A percentile compares a stretch with the other conserved stretches of the same genome.
Evolutionary conservation across 768 basidiomycete genomes (phyloP).

Genomic region (Austroboletus eburneus): DNA sequence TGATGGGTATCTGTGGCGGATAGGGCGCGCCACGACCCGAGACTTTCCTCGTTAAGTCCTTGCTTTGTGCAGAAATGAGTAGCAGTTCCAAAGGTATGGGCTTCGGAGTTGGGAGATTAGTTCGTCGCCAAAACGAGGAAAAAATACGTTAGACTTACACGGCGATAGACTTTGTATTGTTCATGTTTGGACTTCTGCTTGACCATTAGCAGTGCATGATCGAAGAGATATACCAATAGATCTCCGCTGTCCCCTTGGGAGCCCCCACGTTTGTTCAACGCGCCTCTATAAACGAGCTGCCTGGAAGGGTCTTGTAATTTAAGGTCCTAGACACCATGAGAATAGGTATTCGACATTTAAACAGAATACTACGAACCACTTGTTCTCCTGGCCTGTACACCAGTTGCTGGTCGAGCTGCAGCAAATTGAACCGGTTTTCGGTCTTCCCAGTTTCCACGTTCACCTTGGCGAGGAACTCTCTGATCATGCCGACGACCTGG

Average conservation of each 20-base stretch:
- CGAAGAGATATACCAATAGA: constrained; percentile 90
- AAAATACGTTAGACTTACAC: constrained; percentile 48
- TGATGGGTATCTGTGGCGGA: constrained; percentile 47
- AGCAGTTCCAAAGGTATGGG: constrained; percentile 96
- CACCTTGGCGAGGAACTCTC: constrained; percentile 81
- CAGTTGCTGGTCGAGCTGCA: constrained; percentile 90
- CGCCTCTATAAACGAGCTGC: constrained; percentile 88
- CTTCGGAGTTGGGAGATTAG: constrained; percentile 36
- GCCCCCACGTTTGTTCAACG: constrained; percentile 79
- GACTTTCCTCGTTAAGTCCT: constrained; percentile 41
- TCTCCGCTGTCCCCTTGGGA: constrained; percentile 78
- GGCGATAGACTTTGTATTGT: constrained; percentile 88
- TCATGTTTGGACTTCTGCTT: constrained; percentile 93
- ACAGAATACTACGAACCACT: constrained; percentile 62
- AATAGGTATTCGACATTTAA: not conserved
- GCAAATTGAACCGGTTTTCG: constrained; percentile 93
- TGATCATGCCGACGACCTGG: constrained; percentile 71
- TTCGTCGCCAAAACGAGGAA: constrained; percentile 7
- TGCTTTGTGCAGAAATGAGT: constrained; percentile 62
- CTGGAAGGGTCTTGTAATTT: constrained; percentile 83
- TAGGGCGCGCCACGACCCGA: constrained; percentile 38
- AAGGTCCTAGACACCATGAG: constrained; percentile 55
- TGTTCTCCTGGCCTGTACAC: constrained; percentile 86
- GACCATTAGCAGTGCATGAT: constrained; percentile 93
- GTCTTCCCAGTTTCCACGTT: constrained; percentile 93